These are phyloP conservation scores for Ensete ventricosum DNA, from an alignment of 176 grass and related monocot species.

Conservation along the genomic window DNA sequence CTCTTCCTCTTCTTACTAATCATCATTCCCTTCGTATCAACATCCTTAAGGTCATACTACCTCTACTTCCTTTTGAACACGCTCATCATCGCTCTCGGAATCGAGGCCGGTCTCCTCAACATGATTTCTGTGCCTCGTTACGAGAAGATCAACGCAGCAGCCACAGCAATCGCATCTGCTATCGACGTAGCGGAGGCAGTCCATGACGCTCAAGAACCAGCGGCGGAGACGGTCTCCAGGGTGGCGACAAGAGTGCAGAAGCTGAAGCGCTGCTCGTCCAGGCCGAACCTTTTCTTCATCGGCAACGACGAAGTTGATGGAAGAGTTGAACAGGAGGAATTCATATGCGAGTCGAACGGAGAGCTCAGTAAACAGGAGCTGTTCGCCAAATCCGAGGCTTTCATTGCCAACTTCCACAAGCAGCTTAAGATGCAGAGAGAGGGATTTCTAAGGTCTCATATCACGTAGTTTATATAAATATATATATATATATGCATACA, in stretches of 20 bases:
- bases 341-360: background rate
- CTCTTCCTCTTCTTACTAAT: conserved; percentile 36
- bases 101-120: conserved; percentile 43
- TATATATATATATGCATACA: too few species aligned
- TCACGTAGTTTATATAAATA: too few species aligned
- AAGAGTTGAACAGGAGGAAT: background rate
- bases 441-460: conserved; percentile 6
- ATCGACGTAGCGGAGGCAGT: background rate
- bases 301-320: background rate
- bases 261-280: conserved; percentile 43
- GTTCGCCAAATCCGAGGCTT: conserved; percentile 46
- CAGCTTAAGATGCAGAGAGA: conserved; percentile 67
- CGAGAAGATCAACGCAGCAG: conserved; percentile 22
- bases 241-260: conserved; percentile 11
- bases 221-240: background rate
- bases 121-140: conserved; percentile 11
- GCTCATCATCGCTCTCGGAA: conserved; percentile 35
- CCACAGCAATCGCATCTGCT: background rate
- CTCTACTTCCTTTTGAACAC: conserved; percentile 59
- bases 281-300: conserved; percentile 59
- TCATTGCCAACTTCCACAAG: conserved; percentile 61
- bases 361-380: conserved; percentile 52
- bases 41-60: conserved; percentile 40
- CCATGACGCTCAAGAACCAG: background rate
- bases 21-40: conserved; percentile 31